Evolutionary conservation across 192 early-diverging fungal genomes (phyloP).

Genomic region (Dissophora ornata): DNA sequence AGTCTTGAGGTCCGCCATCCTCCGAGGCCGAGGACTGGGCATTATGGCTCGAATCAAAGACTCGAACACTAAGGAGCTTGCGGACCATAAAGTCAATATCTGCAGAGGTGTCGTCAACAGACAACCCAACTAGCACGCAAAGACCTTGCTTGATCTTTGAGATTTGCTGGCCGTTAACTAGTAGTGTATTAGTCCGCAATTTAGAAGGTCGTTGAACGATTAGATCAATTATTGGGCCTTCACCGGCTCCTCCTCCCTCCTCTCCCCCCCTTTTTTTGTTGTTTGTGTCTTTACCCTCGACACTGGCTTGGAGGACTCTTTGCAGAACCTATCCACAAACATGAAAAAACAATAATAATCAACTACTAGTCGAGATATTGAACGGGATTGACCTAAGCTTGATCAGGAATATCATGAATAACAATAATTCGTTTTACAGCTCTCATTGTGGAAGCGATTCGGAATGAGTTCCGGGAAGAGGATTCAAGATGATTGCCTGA

Average conservation of each 20-base stretch:
- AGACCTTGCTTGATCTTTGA: conserved; percentile 84
- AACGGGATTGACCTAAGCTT: too few species aligned
- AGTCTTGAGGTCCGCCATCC: too few species aligned
- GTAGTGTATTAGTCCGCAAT: too few species aligned
- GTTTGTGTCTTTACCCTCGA: conserved; percentile 49
- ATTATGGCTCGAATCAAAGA: conserved; percentile 68
- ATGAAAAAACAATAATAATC: too few species aligned
- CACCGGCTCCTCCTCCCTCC: too few species aligned
- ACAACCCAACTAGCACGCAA: conserved; percentile 79
- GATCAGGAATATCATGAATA: too few species aligned
- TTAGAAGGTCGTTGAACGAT: too few species aligned
- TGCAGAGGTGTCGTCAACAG: conserved; percentile 70
- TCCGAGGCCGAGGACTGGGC: too few species aligned
- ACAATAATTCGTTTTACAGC: conserved; percentile 33
- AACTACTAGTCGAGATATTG: too few species aligned
- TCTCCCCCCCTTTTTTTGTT: too few species aligned
- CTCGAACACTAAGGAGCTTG: conserved; percentile 81
- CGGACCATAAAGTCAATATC: conserved; percentile 90
- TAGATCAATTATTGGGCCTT: too few species aligned
- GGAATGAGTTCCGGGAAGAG: neutral
- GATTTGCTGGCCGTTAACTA: conserved; percentile 82
- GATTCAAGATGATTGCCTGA: conserved; percentile 2
- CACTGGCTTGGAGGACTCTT: conserved; percentile 57
- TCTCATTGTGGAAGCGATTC: conserved; percentile 13
- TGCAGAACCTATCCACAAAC: conserved; percentile 38